Base-by-base conservation (phyloP, 2,329 filamentous ascomycete genomes). In the Hortaea werneckii region DNA sequence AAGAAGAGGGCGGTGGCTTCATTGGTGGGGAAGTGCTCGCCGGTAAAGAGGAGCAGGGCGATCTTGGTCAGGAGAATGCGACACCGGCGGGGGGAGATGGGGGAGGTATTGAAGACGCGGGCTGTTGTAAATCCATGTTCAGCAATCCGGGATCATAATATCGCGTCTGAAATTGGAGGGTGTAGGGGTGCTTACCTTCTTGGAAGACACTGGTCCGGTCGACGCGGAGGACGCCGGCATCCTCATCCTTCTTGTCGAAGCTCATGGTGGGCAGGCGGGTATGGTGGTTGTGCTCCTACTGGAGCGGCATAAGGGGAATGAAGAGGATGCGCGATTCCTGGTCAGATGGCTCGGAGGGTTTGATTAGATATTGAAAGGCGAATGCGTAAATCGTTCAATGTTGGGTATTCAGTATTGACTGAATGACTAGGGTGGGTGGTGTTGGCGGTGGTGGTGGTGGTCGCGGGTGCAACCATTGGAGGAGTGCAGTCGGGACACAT, bases 231-330 rank as follows among this genome's bases (percentile, higher is more conserved):
- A 96, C 79, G 65, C 85, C 83, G 67, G 83, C 80, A 67, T 95
- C 90, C 78, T 96, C 92, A 70, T 98, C 90, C 77, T 95, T 96
- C 76, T 98, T 98, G 76, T 90, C 83, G 79, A 92, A 94, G 72
- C 85, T 92, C 89, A 95, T 95, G 64, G 32, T 60, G 55, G 41
- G 12, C 29, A 26, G 11, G 28, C 20, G 26, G 12, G 28, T 32
- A 26, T 29, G 40, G 7, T 8, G 5, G 11, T 32, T n/a, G 20
- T 20, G 32, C 32, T 35, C 44, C 51, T 52, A 52, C 44, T 48
- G 52, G 44, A 53, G 51, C 50, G 45, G 49, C 50, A 56, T 54
- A 40, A 29, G 35, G 46, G 34, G 47, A 35, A 37, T 8, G 40
- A 12, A 28, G 38, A 34, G 20, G 20, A 20, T 20, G 20, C 20